Conservation (phyloP, 306 rosid species). For the Bauhinia variegata region DNA sequence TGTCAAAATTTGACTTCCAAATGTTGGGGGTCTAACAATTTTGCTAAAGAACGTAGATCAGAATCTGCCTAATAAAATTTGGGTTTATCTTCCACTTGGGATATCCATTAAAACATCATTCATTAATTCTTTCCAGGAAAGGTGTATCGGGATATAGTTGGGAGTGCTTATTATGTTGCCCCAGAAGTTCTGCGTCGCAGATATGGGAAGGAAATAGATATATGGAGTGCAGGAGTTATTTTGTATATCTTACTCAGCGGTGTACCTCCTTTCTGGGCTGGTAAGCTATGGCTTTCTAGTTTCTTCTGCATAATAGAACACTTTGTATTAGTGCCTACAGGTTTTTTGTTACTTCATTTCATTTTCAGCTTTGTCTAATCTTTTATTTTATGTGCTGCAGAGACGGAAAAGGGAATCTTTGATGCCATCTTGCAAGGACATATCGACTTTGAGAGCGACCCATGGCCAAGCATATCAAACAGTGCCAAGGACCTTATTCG, state of each 20-base stretch:
- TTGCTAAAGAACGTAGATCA: constrained; percentile 7
- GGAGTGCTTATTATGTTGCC: constrained; percentile 94
- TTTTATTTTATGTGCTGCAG: constrained; percentile 53
- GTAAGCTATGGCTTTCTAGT: constrained; percentile 47
- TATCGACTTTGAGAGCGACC: constrained; percentile 76
- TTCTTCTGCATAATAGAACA: constrained; percentile 10
- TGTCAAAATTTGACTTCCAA: too few species aligned
- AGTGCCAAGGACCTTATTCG: constrained; percentile 87
- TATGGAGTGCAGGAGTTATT: constrained; percentile 94
- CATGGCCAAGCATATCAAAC: constrained; percentile 82
- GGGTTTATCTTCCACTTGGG: constrained; percentile 1
- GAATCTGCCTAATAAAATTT: too few species aligned
- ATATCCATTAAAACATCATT: constrained; percentile 28
- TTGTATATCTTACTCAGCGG: constrained; percentile 87
- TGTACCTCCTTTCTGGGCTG: constrained; percentile 98
- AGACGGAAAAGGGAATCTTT: constrained; percentile 89
- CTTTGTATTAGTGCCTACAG: not conserved
- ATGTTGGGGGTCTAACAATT: not conserved
- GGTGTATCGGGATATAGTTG: constrained; percentile 78
- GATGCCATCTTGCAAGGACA: constrained; percentile 83
- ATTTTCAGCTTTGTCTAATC: constrained; percentile 9
- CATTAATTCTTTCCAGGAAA: constrained; percentile 60
- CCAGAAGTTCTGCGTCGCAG: constrained; percentile 80
- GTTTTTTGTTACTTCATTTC: constrained; percentile 7
- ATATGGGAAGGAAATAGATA: constrained; percentile 84